Evolutionary conservation across 1,284 basidiomycete genomes (phyloP), one percentile per base, ranked within the genome.

Genomic region (Clitocybe nebularis): DNA sequence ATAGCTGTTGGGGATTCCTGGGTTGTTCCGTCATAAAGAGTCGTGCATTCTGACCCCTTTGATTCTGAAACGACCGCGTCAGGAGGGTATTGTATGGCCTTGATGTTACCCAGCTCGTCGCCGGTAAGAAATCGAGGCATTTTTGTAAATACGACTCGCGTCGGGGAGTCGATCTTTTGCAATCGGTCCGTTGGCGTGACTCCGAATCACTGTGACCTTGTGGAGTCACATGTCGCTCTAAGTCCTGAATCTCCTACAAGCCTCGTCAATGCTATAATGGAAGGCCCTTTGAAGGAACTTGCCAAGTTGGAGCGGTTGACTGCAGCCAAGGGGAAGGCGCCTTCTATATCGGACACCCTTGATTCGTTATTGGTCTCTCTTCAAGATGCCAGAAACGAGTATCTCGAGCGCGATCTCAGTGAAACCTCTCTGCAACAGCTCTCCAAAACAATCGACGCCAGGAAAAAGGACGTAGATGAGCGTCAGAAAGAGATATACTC

Each of bases 401-500:
- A 84, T 43, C 60, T 75, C 37, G 63, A 70, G 0, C 79, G 79
- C n/a, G 67, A 71, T 20, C 68, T 74, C 22, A 69, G 77, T 2
- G 71, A 77, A 41, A 73, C 74, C 5, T 73, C 77, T 25, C 68
- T 86, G 16, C 63, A 61, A 17, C 61, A 73, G 7, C 63, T 93
- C 16, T 68, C 75, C 16, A 77, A 77, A 57, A 69, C 71, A 2
- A 70, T 89, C 2, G 84, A 88, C 30, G 61, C 69, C 2, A 79
- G 70, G 58, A 92, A 88, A 79, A 91, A 84, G 62, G 89, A 91
- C 44, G 71, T 93, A 0, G 90, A 93, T 49, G 88, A 92, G 36
- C 75, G 83, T 1, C 81, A 93, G 69, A 95, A 93, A 63, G 90
- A 91, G 52, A 76, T 92, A 40, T 90, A 93, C 57, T 77, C 74